phyloP scores from a whole-genome alignment of 2,329 filamentous ascomycete species.

The Rhynchosporium graminicola region DNA sequence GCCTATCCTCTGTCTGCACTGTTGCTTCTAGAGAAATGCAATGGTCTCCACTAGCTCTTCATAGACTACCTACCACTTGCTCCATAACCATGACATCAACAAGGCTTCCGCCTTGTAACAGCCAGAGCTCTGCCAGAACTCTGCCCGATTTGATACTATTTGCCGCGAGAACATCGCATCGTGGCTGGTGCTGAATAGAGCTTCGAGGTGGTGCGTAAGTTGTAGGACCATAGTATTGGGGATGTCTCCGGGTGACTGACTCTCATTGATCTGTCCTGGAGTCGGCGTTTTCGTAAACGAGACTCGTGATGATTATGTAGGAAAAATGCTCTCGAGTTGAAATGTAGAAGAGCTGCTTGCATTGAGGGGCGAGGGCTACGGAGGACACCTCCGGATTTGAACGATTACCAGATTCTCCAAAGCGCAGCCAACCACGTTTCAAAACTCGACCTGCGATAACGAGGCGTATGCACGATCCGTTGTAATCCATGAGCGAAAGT shows the following conservation, averaged over 20 bases:
- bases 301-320: background rate
- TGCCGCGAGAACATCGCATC: background rate
- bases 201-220: background rate
- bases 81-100: constrained; percentile 5
- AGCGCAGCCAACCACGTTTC: background rate
- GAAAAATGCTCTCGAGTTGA: background rate
- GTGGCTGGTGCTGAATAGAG: background rate
- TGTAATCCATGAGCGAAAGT: background rate
- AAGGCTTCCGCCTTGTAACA: constrained; percentile 2
- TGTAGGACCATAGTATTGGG: background rate
- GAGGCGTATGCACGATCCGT: background rate
- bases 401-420: background rate
- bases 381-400: constrained; percentile 16
- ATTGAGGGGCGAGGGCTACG: constrained; percentile 11
- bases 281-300: background rate
- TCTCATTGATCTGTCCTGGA: background rate
- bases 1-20: constrained; percentile 2
- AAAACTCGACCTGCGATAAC: background rate
- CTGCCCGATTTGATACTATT: constrained; percentile 12
- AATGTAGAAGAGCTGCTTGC: constrained; percentile 4
- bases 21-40: constrained; percentile 7
- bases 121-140: constrained; percentile 21
- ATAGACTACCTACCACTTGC: background rate
- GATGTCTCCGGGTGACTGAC: background rate
- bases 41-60: background rate